Base-by-base conservation (phyloP, 1,284 basidiomycete species). In the Boletus mariae region DNA sequence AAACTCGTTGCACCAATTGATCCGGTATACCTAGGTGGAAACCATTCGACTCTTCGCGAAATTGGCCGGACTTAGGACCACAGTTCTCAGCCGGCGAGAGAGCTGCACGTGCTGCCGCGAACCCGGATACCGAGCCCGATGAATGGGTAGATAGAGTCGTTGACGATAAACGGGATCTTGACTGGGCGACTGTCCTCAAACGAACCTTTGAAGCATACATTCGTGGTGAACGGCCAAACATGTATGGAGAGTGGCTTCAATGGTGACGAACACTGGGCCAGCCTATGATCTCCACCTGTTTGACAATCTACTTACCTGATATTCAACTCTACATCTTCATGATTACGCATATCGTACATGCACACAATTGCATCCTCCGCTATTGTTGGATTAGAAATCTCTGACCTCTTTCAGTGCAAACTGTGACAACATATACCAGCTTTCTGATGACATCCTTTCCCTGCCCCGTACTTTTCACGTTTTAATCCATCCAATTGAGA, bases 161-260 rank as follows among this genome's bases (percentile, higher is more conserved):
- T 15, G 72, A 77, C 53, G 70, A 87, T 66, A 81, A 84, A 66
- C 77, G 84, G 46, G 94, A 97, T 69, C 73, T 96, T 59, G 84
- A 89, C 64, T 97, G 94, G 94, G 80, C 88, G 25, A 88, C 92
- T 7, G 91, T 95, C 32, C 70, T 96, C 57, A 97, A 97, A 75
- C 78, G 94, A 63, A 94, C 91, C 43, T 96, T 95, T 64, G 94
- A 97, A 73, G 80, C 84, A 29, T 96, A 90, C 70, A 66, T 96
- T 53, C 82, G 94, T 43, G 90, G 87, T 17, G 94, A 96, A 73
- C 74, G 79, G 57, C 92, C 93, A 13, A 95, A 94, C 69, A 90
- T 94, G 87, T 96, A 94, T 63, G 92, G 92, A 50, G 92, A 94
- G 71, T 92, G 87, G 80, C 70, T 90, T 54, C 71, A 75, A 58